Base-by-base conservation (phyloP, 1,284 basidiomycete genomes). In the Melampsora larici-populina region DNA sequence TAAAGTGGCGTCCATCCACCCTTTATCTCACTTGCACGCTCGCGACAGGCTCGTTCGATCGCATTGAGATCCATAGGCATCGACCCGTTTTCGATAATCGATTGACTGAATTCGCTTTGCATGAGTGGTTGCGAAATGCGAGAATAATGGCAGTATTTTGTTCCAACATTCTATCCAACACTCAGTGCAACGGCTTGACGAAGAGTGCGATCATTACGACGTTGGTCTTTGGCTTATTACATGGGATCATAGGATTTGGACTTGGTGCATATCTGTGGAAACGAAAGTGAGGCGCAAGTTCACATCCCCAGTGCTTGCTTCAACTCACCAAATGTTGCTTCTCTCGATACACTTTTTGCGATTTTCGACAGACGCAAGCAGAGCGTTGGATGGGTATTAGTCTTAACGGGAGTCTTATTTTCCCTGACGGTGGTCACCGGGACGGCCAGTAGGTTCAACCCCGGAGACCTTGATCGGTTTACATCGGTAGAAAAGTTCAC, bases 171-270 rank as follows among this genome's bases (percentile, higher is more conserved):
- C 49, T 76, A 33, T 29, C 40, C 18, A 66, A 69, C 60, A 76
- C 74, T 29, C 74, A 76, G 48, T 76, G 74, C 66, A 76, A 76
- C 46, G 74, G 74, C 21, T 65, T 76, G 17, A 76, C 74, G 40
- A 64, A 65, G 40, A 46, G 55, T 49, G 74, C 48, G 49, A 48
- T 76, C 36, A 62, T 26, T 24, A 24, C 66, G n/a, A 36, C 33
- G 18, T 55, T 76, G 17, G 43, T 65, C 26, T 29, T 69, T 21
- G 66, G 74, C 5, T 46, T 76, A 2, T n/a, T 48, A 29, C 51
- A 76, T 18, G 74, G 72, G 29, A 5, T 51, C 17, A 31, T 67
- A 51, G 72, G 72, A 18, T 43, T 40, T 48, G 66, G 64, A 6
- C 72, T 75, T 11, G 72, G 43, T 8, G 64, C 40, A 66, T 75